Percentiles rank a stretch among this genome's conserved stretches.
Evolutionary conservation across 164 flowering plant genomes (phyloP).

Genomic region (Amborella trichopoda): DNA sequence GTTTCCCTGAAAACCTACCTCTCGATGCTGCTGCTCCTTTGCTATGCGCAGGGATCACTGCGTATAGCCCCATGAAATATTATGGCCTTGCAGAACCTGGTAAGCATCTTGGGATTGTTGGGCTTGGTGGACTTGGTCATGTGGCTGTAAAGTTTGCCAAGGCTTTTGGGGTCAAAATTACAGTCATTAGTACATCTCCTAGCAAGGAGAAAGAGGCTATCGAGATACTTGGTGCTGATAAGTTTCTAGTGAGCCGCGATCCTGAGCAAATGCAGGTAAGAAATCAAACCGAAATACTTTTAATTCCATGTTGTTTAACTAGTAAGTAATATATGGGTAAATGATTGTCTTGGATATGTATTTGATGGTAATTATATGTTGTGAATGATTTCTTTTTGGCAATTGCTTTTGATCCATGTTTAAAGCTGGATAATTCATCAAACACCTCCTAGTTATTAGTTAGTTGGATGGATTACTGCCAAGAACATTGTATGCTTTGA

Average conservation of each 20-base stretch:
- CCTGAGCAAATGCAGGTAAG: constrained; percentile 27
- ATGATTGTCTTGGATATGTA: too few species aligned
- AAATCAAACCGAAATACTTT: too few species aligned
- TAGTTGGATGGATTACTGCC: too few species aligned
- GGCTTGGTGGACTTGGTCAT: constrained; percentile 14
- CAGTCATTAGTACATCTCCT: constrained; percentile 29
- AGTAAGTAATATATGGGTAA: too few species aligned
- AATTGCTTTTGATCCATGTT: too few species aligned
- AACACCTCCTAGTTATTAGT: too few species aligned
- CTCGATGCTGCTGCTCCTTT: constrained; percentile 16
- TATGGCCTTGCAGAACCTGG: constrained; percentile 10
- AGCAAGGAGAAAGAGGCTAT: constrained; percentile 27
- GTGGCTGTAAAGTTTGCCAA: constrained; percentile 13
- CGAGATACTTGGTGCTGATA: constrained; percentile 12
- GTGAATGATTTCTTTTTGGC: too few species aligned
- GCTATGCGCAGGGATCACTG: constrained; percentile 21
- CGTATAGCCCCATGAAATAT: constrained; percentile 16
- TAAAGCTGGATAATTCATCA: too few species aligned
- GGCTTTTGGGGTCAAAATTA: constrained; percentile 20
- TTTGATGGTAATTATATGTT: too few species aligned
- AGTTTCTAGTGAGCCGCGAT: constrained; percentile 24
- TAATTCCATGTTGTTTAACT: too few species aligned
- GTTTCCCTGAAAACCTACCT: constrained; percentile 11
- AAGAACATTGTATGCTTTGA: too few species aligned
- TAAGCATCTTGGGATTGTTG: constrained; percentile 10